Evolutionary conservation across 345 rosid genomes (phyloP), one percentile per base, ranked within the genome.

Genomic region (Arabidopsis arenosa): DNA sequence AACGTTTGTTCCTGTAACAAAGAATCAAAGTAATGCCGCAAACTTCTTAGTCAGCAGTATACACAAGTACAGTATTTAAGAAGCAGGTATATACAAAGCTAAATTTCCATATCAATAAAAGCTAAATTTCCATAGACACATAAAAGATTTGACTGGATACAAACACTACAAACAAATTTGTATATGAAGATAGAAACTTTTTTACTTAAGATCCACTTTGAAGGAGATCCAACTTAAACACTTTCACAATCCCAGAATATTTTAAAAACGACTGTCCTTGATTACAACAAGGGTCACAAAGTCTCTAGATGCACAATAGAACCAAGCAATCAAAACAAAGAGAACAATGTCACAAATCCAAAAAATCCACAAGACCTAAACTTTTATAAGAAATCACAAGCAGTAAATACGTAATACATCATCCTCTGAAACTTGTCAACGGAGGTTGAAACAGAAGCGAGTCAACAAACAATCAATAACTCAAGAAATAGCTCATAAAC

Each of bases 1-100:
- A 49, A 9, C 3, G 43, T 47, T 49, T 40, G 0, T 41, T 26
- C 48, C 81, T 78, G 77, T 43, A 53, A 65, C 68, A 72, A 40
- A 32, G 17, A 64, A 61, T 55, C 33, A 57, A 37, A 64, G n/a
- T 1, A 64, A 63, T 0, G 56, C 18, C 17, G 0, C 30, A 54
- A 62, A 68, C 63, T 59, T 21, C 37, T 76, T 23, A 69, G 17
- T 54, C 75, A 51, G 54, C 39, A 68, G 13, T 40, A 10, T 14
- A 41, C 9, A 67, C 5, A 40, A 18, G 48, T 48, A 48, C 17
- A 18, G 8, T 14, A 37, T 37, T 37, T 15, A 5, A 49, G 11
- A 47, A 35, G 17, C 39, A 23, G 11, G 5, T 15, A 45, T 47
- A 47, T 1, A 44, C 21, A 70, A 45, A n/a, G 39, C 10, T 10